A percentile compares a stretch with the other conserved stretches of the same genome.
Conservation (phyloP, 148 eudicot species). For the Arctostaphylos glauca region DNA sequence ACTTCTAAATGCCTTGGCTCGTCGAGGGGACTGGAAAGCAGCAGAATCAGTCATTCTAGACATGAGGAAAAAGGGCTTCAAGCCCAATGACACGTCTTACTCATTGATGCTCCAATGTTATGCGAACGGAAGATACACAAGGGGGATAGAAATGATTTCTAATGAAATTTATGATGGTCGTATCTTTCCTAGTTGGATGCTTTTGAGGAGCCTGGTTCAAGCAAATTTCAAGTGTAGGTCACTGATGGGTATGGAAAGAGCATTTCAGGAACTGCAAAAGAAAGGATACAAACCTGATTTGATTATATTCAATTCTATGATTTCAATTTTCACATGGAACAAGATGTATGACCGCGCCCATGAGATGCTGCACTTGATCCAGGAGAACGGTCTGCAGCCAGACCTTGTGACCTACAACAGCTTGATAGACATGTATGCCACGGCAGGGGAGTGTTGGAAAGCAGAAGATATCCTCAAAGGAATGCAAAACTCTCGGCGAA, state of each 20-base stretch:
- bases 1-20: constrained; percentile 67
- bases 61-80: constrained; percentile 81
- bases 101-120: constrained; percentile 76
- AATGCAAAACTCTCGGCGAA: constrained; percentile 43
- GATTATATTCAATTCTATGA: constrained; percentile 76
- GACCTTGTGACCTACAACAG: constrained; percentile 80
- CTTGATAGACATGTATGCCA: constrained; percentile 87
- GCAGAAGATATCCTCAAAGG: constrained; percentile 68
- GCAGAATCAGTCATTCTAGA: constrained; percentile 69
- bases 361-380: constrained; percentile 47
- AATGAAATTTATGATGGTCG: constrained; percentile 56
- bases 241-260: constrained; percentile 74
- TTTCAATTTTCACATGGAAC: constrained; percentile 71
- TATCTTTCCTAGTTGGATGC: constrained; percentile 83
- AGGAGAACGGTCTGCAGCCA: constrained; percentile 61
- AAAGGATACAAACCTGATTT: constrained; percentile 79
- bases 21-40: constrained; percentile 74
- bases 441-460: constrained; percentile 77
- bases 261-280: constrained; percentile 54
- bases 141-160: constrained; percentile 63
- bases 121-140: constrained; percentile 61
- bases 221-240: constrained; percentile 68
- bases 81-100: constrained; percentile 75
- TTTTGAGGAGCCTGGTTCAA: constrained; percentile 68
- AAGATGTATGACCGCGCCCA: constrained; percentile 69